Conservation (phyloP, 1,284 basidiomycete genomes). For the Malassezia caprae region DNA sequence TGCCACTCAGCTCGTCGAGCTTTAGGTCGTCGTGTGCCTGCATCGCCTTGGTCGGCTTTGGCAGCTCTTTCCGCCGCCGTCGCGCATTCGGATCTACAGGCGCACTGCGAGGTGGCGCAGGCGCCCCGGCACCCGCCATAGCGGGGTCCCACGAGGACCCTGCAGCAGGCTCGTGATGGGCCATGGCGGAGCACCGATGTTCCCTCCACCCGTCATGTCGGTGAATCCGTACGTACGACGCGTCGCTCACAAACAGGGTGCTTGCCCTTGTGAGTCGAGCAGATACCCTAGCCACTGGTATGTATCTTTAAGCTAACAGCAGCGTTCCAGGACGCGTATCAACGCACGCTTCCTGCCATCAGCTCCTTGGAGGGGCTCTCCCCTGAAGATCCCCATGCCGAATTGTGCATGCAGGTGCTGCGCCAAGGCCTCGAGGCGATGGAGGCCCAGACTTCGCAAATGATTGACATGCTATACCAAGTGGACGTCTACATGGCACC, state of each 20-base stretch:
- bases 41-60: constrained; percentile 36
- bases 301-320: not conserved
- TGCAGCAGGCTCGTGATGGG: not conserved
- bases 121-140: not conserved
- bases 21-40: constrained; percentile 30
- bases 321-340: constrained; percentile 9
- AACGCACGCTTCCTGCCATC: constrained; percentile 8
- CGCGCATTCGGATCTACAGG: constrained; percentile 28
- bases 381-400: not conserved
- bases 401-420: constrained; percentile 9
- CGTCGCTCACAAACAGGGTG: constrained; percentile 4
- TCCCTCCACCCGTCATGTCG: constrained; percentile 14
- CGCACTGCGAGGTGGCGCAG: not conserved
- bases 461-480: constrained; percentile 27
- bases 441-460: constrained; percentile 16
- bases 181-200: not conserved
- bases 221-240: constrained; percentile 16
- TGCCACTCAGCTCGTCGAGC: constrained; percentile 37
- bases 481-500: constrained; percentile 25
- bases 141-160: constrained; percentile 1
- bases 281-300: constrained; percentile 15
- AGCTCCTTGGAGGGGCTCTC: constrained; percentile 2
- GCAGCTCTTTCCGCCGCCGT: constrained; percentile 25
- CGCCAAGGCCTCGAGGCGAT: constrained; percentile 15
- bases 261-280: constrained; percentile 13